Conservation (phyloP, 768 basidiomycete species). For the Termitomyces bulborhizus region DNA sequence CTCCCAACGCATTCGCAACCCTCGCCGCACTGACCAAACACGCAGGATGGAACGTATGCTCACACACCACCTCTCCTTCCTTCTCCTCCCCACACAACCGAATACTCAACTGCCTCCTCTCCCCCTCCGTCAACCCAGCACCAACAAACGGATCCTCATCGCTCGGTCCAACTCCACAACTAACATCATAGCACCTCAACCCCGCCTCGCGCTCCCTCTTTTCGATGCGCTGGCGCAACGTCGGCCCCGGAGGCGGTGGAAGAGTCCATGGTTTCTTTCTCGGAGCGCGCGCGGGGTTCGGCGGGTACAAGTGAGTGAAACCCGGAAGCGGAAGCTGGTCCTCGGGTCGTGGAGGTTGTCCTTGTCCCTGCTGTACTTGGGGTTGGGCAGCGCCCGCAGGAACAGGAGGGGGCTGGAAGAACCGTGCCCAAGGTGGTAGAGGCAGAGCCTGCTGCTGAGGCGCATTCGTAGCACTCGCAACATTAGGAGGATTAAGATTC, state of each 20-base stretch:
- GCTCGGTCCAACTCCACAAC: slow-evolving; percentile 70
- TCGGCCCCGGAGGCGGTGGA: slow-evolving; percentile 61
- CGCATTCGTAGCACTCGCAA: background rate
- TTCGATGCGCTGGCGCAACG: slow-evolving; percentile 70
- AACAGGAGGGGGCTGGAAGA: background rate
- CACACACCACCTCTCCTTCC: slow-evolving; percentile 35
- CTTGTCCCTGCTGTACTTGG: background rate
- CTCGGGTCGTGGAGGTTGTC: slow-evolving; percentile 8
- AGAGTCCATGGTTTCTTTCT: slow-evolving; percentile 46
- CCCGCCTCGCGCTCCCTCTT: slow-evolving; percentile 67
- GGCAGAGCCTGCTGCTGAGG: background rate
- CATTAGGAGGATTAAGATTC: background rate
- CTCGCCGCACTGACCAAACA: slow-evolving; percentile 68
- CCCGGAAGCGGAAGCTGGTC: background rate
- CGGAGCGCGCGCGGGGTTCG: slow-evolving; percentile 5
- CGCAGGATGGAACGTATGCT: slow-evolving; percentile 64
- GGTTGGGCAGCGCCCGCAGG: background rate
- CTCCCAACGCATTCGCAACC: slow-evolving; percentile 47
- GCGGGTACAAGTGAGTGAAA: too few relatives aligned
- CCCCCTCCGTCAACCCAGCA: slow-evolving; percentile 22
- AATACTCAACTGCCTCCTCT: slow-evolving; percentile 33
- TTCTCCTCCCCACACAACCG: slow-evolving; percentile 14
- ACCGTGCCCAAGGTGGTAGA: background rate
- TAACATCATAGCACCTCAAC: slow-evolving; percentile 63
- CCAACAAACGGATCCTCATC: slow-evolving; percentile 59